A percentile compares a stretch with the other conserved stretches of the same genome.
Evolutionary conservation across 1,284 basidiomycete genomes (phyloP).

Genomic region (Polyporus tsugae): DNA sequence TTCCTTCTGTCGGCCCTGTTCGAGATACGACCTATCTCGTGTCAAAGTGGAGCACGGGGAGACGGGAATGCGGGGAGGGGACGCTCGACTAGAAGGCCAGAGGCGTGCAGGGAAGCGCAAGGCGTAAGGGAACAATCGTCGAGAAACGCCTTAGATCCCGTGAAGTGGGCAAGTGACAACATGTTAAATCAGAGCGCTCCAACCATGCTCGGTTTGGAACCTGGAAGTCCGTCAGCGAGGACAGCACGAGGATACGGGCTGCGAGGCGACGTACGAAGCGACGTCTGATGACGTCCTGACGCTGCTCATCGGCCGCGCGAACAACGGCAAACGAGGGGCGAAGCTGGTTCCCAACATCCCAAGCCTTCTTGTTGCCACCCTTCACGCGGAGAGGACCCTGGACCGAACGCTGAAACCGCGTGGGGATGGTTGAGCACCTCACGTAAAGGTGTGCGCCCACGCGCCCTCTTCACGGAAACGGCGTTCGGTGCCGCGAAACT

Average conservation of each 20-base stretch:
- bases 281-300: not conserved
- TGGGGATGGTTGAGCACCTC: not conserved
- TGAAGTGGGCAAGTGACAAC: not conserved
- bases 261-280: not conserved
- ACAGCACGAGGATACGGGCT: not conserved
- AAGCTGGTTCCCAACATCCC: not conserved
- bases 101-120: not conserved
- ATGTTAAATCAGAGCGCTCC: not conserved
- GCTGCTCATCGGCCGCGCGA: not conserved
- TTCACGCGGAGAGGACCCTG: not conserved
- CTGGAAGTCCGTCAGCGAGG: not conserved
- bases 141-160: too few relatives aligned
- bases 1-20: not conserved
- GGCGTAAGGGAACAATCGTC: not conserved
- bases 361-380: not conserved
- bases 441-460: not conserved
- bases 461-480: not conserved
- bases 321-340: not conserved
- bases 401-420: not conserved
- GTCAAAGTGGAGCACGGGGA: not conserved
- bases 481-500: not conserved
- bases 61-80: not conserved
- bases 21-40: not conserved
- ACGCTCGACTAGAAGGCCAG: not conserved
- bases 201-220: not conserved